These are phyloP conservation scores for Neonectria sp. DNA, from an alignment of 2,329 filamentous ascomycete genomes.

Conservation along the genomic window DNA sequence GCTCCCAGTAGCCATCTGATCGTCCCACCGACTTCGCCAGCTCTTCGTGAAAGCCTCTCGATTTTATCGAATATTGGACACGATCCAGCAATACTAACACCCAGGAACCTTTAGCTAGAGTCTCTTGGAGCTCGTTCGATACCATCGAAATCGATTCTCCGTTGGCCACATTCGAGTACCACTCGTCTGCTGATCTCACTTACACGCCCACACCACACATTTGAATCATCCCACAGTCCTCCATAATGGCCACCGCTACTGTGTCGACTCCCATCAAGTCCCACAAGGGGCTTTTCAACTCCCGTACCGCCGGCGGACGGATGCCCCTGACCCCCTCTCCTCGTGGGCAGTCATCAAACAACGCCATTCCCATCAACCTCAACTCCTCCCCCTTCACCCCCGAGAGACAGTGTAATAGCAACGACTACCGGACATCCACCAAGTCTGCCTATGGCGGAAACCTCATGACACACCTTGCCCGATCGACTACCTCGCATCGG, in stretches of 20 bases:
- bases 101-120: conserved; percentile 73
- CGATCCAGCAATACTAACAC: conserved; percentile 62
- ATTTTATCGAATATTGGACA: conserved; percentile 64
- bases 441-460: conserved; percentile 88
- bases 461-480: conserved; percentile 83
- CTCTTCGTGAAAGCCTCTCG: conserved; percentile 62
- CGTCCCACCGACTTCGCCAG: conserved; percentile 60
- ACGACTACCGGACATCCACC: conserved; percentile 66
- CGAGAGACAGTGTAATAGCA: conserved; percentile 67
- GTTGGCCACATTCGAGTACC: conserved; percentile 65
- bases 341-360: conserved; percentile 72
- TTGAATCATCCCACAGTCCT: conserved; percentile 44
- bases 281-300: conserved; percentile 92
- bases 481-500: conserved; percentile 76
- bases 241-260: conserved; percentile 83
- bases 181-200: conserved; percentile 57
- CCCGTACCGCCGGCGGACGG: conserved; percentile 93
- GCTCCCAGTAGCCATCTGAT: conserved; percentile 62
- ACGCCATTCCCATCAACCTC: conserved; percentile 65
- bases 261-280: conserved; percentile 96
- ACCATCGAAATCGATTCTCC: conserved; percentile 55
- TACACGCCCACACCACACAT: conserved; percentile 33
- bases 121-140: conserved; percentile 71
- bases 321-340: conserved; percentile 96
- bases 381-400: conserved; percentile 86